A percentile compares a stretch with the other conserved stretches of the same genome.
phyloP scores from a whole-genome alignment of 768 basidiomycete species.

The Royoungia palumana region DNA sequence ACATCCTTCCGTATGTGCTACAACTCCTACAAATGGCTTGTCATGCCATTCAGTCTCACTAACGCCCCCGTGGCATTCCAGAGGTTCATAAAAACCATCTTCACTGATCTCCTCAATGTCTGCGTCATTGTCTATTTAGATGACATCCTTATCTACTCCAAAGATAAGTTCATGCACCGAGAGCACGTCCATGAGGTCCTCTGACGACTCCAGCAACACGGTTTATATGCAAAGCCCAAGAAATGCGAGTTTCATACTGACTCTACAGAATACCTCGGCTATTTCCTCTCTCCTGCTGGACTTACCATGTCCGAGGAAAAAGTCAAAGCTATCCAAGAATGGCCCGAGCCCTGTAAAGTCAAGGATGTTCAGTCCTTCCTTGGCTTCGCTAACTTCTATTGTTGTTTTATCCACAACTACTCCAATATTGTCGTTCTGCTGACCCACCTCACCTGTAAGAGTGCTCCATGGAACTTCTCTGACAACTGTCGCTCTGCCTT shows the following conservation, averaged over 20 bases:
- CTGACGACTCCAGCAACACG: no score
- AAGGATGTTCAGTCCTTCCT: neutral
- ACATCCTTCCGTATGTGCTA: conserved; percentile 34
- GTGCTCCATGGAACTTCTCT: no score
- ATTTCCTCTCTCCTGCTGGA: no score
- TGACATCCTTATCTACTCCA: neutral
- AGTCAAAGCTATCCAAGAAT: no score
- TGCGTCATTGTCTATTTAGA: conserved; percentile 38
- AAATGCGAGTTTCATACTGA: no score
- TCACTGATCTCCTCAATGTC: conserved; percentile 20
- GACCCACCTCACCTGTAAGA: no score
- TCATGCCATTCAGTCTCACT: neutral
- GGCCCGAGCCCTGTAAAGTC: neutral
- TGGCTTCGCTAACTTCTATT: conserved; percentile 4
- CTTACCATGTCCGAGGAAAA: no score
- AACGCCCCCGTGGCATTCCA: conserved; percentile 22
- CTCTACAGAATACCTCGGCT: no score
- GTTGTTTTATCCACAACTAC: conserved; percentile 8
- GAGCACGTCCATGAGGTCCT: no score
- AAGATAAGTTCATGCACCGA: no score
- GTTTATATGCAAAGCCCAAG: no score
- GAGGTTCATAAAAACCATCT: conserved; percentile 19
- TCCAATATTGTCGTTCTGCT: neutral
- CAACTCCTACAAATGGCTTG: conserved; percentile 31
- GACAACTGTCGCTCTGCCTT: neutral